phyloP scores from a whole-genome alignment of 2,329 filamentous ascomycete species.

The Fusarium tupiense region DNA sequence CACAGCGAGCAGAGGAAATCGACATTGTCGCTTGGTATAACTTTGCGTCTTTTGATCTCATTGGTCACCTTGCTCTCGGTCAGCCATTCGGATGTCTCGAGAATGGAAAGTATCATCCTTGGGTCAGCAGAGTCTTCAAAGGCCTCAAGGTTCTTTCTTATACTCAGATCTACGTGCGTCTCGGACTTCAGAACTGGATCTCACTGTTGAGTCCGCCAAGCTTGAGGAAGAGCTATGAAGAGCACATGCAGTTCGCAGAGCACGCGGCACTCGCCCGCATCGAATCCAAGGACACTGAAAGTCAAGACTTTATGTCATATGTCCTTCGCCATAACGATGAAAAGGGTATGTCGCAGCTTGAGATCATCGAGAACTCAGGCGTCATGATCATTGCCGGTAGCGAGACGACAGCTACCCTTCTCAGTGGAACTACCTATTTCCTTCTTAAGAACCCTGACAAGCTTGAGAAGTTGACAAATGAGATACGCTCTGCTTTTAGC shows the following conservation, averaged over 20 bases:
- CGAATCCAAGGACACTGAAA: neutral
- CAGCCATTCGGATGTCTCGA: slow-evolving; percentile 9
- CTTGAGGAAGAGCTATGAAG: neutral
- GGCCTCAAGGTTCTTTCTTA: neutral
- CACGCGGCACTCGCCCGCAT: neutral
- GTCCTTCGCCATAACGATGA: slow-evolving; percentile 12
- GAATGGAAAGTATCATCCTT: slow-evolving; percentile 1
- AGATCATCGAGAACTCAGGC: neutral
- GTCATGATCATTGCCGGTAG: neutral
- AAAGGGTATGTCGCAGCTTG: neutral
- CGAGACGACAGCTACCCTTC: neutral
- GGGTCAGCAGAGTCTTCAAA: neutral
- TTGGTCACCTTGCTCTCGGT: neutral
- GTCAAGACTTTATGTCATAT: slow-evolving; percentile 4
- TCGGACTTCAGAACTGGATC: neutral
- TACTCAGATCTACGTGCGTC: neutral
- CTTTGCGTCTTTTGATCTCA: slow-evolving; percentile 4
- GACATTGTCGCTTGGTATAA: slow-evolving; percentile 11
- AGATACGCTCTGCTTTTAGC: neutral
- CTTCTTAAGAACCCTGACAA: neutral
- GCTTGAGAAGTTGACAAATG: neutral
- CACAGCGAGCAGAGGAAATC: neutral
- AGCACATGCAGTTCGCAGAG: neutral
- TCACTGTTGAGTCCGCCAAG: neutral
- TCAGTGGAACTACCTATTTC: neutral